Conservation (phyloP, 2,329 filamentous ascomycete species). For the Tothia fuscella region DNA sequence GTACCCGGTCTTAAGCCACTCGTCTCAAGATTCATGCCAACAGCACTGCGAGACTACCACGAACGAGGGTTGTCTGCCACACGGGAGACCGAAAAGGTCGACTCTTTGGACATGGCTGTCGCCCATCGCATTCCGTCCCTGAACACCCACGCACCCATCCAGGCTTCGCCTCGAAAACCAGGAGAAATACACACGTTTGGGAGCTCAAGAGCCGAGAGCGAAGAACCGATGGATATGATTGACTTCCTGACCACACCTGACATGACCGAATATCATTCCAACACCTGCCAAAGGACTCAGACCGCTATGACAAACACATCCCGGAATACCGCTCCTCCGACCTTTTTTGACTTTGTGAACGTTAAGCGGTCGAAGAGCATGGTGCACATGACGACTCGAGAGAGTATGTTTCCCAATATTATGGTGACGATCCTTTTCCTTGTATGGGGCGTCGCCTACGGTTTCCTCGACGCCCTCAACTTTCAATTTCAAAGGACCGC, state of each 20-base stretch:
- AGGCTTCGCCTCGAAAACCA: neutral
- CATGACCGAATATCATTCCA: constrained; percentile 22
- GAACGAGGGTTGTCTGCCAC: neutral
- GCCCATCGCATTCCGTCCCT: constrained; percentile 16
- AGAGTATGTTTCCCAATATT: constrained; percentile 60
- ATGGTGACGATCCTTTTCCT: constrained; percentile 75
- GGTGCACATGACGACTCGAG: constrained; percentile 48
- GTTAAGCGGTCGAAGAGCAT: constrained; percentile 58
- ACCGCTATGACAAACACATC: constrained; percentile 27
- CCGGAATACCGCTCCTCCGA: constrained; percentile 26
- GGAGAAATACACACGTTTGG: constrained; percentile 1
- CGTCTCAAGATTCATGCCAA: constrained; percentile 50
- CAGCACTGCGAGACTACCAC: constrained; percentile 38
- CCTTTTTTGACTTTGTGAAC: constrained; percentile 69
- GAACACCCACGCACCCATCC: neutral
- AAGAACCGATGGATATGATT: constrained; percentile 32
- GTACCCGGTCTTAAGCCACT: constrained; percentile 88
- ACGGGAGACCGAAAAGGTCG: neutral
- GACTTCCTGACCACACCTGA: constrained; percentile 43
- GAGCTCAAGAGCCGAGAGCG: neutral
- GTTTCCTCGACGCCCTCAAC: constrained; percentile 73
- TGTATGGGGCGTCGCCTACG: constrained; percentile 84
- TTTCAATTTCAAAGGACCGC: constrained; percentile 53
- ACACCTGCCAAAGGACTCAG: constrained; percentile 22
- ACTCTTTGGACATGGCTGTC: constrained; percentile 8